Conservation (phyloP, 2,329 filamentous ascomycete species). For the Sordariomycetes sp. region DNA sequence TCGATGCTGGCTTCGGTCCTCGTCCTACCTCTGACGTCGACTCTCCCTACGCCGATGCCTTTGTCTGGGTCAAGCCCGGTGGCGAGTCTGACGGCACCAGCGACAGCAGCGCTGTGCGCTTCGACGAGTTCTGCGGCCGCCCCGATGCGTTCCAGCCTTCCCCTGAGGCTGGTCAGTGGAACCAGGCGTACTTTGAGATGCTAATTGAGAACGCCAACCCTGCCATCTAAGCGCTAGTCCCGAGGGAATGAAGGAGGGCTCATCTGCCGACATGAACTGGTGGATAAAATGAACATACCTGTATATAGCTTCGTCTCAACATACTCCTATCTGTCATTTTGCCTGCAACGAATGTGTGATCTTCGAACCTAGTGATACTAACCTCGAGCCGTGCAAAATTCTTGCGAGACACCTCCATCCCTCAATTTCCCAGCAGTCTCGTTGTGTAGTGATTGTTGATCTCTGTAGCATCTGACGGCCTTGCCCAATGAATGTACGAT, state of each 20-base stretch:
- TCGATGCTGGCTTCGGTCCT: slow-evolving; percentile 50
- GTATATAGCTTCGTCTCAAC: too few species aligned
- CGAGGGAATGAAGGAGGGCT: not conserved
- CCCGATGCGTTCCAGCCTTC: slow-evolving; percentile 35
- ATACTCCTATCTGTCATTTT: too few species aligned
- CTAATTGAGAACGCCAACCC: slow-evolving; percentile 12
- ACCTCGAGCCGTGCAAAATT: too few species aligned
- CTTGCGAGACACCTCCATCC: too few species aligned
- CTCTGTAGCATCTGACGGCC: too few species aligned
- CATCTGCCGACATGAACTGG: too few species aligned
- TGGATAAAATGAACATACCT: too few species aligned
- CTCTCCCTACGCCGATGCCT: slow-evolving; percentile 46
- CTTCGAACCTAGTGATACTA: too few species aligned
- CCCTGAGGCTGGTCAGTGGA: slow-evolving; percentile 41
- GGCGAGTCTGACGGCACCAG: slow-evolving; percentile 36
- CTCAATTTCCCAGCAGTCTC: too few species aligned
- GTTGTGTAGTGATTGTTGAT: too few species aligned
- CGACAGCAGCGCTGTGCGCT: slow-evolving; percentile 21
- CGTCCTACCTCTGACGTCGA: slow-evolving; percentile 49
- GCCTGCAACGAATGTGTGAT: too few species aligned
- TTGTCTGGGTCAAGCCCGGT: slow-evolving; percentile 60
- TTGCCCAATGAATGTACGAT: too few species aligned
- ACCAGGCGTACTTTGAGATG: slow-evolving; percentile 15
- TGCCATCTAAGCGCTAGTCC: slow-evolving; percentile 7
- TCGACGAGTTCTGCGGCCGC: slow-evolving; percentile 28